Percentiles rank a stretch among this genome's conserved stretches.
Evolutionary conservation across 768 basidiomycete species (phyloP).

Genomic region (Termitomyces bulborhizus): DNA sequence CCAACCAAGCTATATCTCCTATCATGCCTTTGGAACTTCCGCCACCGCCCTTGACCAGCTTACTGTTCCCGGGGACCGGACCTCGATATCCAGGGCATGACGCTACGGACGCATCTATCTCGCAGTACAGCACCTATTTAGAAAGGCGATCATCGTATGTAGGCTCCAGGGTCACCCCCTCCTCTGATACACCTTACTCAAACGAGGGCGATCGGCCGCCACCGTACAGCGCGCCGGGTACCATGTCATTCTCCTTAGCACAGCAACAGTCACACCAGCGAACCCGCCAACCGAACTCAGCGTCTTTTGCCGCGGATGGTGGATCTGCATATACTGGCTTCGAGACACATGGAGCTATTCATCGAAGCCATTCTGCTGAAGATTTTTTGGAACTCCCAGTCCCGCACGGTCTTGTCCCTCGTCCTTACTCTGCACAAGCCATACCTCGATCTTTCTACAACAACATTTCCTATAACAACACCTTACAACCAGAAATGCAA

Average conservation of each 20-base stretch:
- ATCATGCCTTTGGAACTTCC: slow-evolving; percentile 32
- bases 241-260: slow-evolving; percentile 10
- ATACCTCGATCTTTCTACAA: slow-evolving; percentile 20
- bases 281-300: not conserved
- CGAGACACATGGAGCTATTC: slow-evolving; percentile 6
- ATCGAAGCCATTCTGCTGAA: slow-evolving; percentile 11
- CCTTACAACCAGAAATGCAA: slow-evolving; percentile 8
- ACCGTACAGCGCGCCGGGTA: slow-evolving; percentile 18
- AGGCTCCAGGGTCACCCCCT: slow-evolving; percentile 7
- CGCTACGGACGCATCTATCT: slow-evolving; percentile 11
- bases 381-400: slow-evolving; percentile 17
- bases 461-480: slow-evolving; percentile 2
- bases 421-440: slow-evolving; percentile 21
- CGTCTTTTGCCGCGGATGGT: slow-evolving; percentile 5
- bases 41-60: slow-evolving; percentile 28
- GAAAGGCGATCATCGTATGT: slow-evolving; percentile 21
- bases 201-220: slow-evolving; percentile 12
- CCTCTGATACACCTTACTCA: slow-evolving; percentile 10
- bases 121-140: slow-evolving; percentile 12
- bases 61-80: slow-evolving; percentile 16
- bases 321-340: slow-evolving; percentile 6
- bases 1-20: slow-evolving; percentile 14
- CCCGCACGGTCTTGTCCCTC: slow-evolving; percentile 20
- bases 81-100: slow-evolving; percentile 23
- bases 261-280: slow-evolving; percentile 8